These are phyloP conservation scores for Apiotrichum sp. DNA, from an alignment of 1,284 basidiomycete genomes.

Conservation along the genomic window DNA sequence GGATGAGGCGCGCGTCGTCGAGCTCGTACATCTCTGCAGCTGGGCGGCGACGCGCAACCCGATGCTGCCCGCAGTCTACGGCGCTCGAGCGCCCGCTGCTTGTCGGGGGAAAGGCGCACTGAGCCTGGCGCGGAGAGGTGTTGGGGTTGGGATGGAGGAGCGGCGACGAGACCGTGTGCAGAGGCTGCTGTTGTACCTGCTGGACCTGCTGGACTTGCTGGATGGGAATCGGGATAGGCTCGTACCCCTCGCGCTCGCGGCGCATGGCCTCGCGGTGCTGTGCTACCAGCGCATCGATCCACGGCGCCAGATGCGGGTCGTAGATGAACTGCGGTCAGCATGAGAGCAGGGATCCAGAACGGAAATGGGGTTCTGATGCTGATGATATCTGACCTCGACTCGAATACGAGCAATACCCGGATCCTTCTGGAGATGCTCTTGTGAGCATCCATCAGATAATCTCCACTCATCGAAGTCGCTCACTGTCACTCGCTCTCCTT, in stretches of 20 bases:
- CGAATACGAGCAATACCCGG: too few relatives aligned
- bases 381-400: too few relatives aligned
- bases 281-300: constrained; percentile 34
- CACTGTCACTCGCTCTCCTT: too few relatives aligned
- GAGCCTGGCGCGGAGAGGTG: neutral
- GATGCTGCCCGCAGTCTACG: neutral
- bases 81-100: constrained; percentile 9
- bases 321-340: constrained; percentile 33
- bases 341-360: neutral
- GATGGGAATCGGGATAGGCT: neutral
- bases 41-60: constrained; percentile 7
- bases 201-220: neutral
- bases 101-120: neutral
- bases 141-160: neutral
- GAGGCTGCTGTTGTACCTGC: neutral
- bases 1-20: constrained; percentile 7
- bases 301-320: constrained; percentile 39
- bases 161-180: neutral
- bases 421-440: too few relatives aligned
- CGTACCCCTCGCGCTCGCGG: neutral
- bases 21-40: constrained; percentile 14
- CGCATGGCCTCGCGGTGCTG: constrained; percentile 7
- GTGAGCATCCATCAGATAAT: too few relatives aligned
- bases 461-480: too few relatives aligned
- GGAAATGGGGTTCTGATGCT: too few relatives aligned